Conservation (phyloP, 2,329 filamentous ascomycete species). For the Pyricularia sp. region DNA sequence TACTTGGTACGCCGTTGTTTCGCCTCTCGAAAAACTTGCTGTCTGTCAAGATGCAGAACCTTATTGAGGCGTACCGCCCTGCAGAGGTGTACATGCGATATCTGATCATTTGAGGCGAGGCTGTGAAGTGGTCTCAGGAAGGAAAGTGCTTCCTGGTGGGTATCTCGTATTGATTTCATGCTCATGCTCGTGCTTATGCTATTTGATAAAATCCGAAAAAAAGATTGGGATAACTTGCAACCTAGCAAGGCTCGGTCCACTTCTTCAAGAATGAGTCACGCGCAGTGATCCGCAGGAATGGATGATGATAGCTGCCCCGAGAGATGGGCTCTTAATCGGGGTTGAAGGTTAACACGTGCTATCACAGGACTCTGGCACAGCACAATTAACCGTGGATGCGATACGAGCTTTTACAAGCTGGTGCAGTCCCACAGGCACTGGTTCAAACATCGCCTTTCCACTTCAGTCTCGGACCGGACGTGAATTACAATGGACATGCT, state of each 20-base stretch:
- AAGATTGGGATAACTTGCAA: neutral
- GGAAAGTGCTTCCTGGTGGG: neutral
- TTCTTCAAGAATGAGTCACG: neutral
- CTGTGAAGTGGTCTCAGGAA: neutral
- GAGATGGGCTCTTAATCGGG: neutral
- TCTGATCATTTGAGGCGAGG: neutral
- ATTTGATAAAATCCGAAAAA: neutral
- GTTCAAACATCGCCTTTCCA: neutral
- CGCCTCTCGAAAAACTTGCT: too few species aligned
- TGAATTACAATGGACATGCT: neutral
- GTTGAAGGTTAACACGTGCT: neutral
- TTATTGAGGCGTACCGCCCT: neutral
- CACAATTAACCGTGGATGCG: neutral
- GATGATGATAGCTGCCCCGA: neutral
- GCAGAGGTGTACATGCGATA: neutral
- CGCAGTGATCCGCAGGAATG: neutral
- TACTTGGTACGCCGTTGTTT: too few species aligned
- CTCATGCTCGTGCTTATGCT: neutral
- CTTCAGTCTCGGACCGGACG: neutral
- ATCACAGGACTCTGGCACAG: neutral
- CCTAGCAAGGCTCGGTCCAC: neutral
- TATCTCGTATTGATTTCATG: neutral
- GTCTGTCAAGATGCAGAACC: too few species aligned
- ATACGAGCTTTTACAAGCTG: neutral
- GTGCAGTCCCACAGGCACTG: neutral